Percentiles rank a stretch among this genome's conserved stretches.
Evolutionary conservation across 352 stramenopile species (phyloP).

Genomic region (Globisporangium carolinianum): DNA sequence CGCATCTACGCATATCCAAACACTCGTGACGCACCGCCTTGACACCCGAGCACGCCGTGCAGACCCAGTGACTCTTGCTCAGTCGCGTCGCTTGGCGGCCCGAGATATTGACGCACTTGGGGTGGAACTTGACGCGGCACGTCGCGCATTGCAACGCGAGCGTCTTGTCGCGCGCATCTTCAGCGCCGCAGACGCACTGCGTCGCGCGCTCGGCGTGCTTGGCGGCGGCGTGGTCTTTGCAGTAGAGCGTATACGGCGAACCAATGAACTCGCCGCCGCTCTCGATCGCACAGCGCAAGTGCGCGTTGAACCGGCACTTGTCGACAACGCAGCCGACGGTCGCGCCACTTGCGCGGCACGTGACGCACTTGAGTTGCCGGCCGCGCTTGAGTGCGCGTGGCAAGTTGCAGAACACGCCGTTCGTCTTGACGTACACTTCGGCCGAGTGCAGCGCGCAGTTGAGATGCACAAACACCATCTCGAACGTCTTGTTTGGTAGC

Average conservation of each 20-base stretch:
- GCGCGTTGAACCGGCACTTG: slow-evolving; percentile 74
- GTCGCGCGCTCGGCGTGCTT: slow-evolving; percentile 30
- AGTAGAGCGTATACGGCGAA: slow-evolving; percentile 69
- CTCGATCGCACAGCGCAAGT: slow-evolving; percentile 69
- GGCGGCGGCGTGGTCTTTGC: slow-evolving; percentile 47
- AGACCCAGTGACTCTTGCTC: slow-evolving; percentile 43
- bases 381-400: slow-evolving; percentile 68
- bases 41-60: slow-evolving; percentile 16
- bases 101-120: slow-evolving; percentile 79
- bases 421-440: slow-evolving; percentile 74
- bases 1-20: not conserved
- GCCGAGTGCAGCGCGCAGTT: slow-evolving; percentile 79
- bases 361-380: slow-evolving; percentile 66
- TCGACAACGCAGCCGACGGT: slow-evolving; percentile 74
- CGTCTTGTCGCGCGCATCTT: slow-evolving; percentile 31
- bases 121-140: slow-evolving; percentile 65
- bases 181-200: slow-evolving; percentile 40
- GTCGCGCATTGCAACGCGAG: slow-evolving; percentile 55
- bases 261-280: slow-evolving; percentile 67
- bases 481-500: slow-evolving; percentile 48
- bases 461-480: slow-evolving; percentile 73
- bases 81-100: slow-evolving; percentile 51
- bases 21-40: too few species aligned
- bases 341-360: slow-evolving; percentile 57
- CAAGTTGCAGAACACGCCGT: slow-evolving; percentile 79